phyloP scores from a whole-genome alignment of 179 eudicot species.

The Amaranthus tricolor region DNA sequence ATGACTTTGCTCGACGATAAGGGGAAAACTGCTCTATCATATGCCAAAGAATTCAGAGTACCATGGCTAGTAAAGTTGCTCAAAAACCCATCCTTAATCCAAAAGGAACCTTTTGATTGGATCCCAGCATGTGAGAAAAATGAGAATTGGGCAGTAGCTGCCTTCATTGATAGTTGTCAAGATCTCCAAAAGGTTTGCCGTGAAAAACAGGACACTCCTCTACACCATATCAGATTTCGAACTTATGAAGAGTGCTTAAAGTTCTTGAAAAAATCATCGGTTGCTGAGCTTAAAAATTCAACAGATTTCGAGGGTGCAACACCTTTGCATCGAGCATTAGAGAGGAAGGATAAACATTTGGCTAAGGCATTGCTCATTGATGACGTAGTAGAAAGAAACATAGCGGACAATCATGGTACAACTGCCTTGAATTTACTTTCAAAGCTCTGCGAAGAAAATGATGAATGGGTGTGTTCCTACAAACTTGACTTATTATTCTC shows the following conservation, averaged over 20 bases:
- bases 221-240: slow-evolving; percentile 1
- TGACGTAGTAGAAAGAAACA: background rate
- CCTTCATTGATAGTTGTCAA: slow-evolving; percentile 5
- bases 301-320: slow-evolving; percentile 2
- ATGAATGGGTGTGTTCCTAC: slow-evolving; percentile 12
- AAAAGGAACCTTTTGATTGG: slow-evolving; percentile 1
- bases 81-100: background rate
- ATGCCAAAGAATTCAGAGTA: background rate
- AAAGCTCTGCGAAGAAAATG: background rate
- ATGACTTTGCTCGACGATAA: background rate
- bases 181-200: background rate
- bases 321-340: slow-evolving; percentile 17
- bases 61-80: background rate
- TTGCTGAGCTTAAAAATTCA: slow-evolving; percentile 3
- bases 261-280: background rate
- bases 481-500: background rate
- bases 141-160: background rate
- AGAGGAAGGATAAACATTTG: slow-evolving; percentile 2
- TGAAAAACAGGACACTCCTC: slow-evolving; percentile 3
- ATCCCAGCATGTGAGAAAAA: slow-evolving; percentile 1
- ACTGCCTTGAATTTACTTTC: slow-evolving; percentile 12
- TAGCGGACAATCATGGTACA: background rate
- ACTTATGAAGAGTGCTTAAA: background rate
- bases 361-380: background rate
- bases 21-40: background rate